A percentile compares a stretch with the other conserved stretches of the same genome.
Conservation (phyloP, 1,139 yeast genomes). For the Tardiomyces digboiensis region DNA sequence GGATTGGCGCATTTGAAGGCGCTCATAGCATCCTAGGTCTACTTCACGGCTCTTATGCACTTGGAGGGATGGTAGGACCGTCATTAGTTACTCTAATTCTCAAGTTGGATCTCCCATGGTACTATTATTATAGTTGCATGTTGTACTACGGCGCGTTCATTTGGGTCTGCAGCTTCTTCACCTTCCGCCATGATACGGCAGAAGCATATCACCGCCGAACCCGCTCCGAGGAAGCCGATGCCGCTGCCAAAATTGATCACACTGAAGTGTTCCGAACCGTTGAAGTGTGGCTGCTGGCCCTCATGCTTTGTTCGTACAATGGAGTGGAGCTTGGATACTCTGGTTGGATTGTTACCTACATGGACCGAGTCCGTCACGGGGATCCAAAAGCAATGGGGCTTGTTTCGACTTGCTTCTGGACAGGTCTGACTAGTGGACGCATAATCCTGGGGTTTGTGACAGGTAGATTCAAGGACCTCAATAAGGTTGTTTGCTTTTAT, state of each 20-base stretch:
- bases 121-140: slow-evolving; percentile 24
- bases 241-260: not conserved
- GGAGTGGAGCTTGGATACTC: slow-evolving; percentile 63
- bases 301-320: slow-evolving; percentile 52
- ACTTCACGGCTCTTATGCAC: slow-evolving; percentile 50
- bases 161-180: not conserved
- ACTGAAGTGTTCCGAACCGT: not conserved
- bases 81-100: slow-evolving; percentile 43
- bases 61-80: slow-evolving; percentile 54
- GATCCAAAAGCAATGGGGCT: slow-evolving; percentile 41
- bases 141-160: not conserved
- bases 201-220: not conserved
- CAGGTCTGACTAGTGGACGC: slow-evolving; percentile 56
- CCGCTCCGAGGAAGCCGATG: not conserved
- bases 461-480: slow-evolving; percentile 18
- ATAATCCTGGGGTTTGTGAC: slow-evolving; percentile 32
- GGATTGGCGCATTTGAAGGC: slow-evolving; percentile 40
- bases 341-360: slow-evolving; percentile 62
- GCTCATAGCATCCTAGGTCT: slow-evolving; percentile 41
- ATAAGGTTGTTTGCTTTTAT: slow-evolving; percentile 13
- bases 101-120: slow-evolving; percentile 40
- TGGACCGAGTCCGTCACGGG: slow-evolving; percentile 47
- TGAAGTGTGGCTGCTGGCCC: slow-evolving; percentile 43
- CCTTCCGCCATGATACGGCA: not conserved
- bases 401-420: slow-evolving; percentile 67